phyloP scores from a whole-genome alignment of 805 yeast species.

The Monosporozyma siamensis region DNA sequence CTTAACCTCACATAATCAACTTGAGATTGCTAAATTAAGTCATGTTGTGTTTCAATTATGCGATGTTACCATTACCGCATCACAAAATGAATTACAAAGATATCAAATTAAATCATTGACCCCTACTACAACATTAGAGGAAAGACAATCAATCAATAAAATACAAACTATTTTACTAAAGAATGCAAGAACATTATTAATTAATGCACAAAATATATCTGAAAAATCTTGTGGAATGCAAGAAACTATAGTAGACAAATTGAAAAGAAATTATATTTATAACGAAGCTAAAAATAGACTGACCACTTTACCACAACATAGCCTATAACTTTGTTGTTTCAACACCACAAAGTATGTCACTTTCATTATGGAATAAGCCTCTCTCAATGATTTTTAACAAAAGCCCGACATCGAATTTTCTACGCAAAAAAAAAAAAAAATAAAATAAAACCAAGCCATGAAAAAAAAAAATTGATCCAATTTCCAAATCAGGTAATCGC shows the following conservation, averaged over 20 bases:
- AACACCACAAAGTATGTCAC: background rate
- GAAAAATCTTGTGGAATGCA: slow-evolving; percentile 24
- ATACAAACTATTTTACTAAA: slow-evolving; percentile 15
- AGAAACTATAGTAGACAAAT: slow-evolving; percentile 24
- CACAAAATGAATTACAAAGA: slow-evolving; percentile 23
- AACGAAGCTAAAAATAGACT: slow-evolving; percentile 18
- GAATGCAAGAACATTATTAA: slow-evolving; percentile 18
- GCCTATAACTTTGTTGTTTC: background rate
- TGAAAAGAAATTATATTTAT: slow-evolving; percentile 24
- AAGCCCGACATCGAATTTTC: too few relatives aligned
- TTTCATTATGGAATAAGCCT: background rate
- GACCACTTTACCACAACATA: background rate
- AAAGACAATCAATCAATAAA: slow-evolving; percentile 1
- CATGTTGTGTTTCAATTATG: slow-evolving; percentile 21
- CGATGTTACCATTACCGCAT: slow-evolving; percentile 15
- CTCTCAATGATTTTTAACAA: too few relatives aligned
- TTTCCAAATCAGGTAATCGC: background rate
- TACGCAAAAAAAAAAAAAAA: too few relatives aligned
- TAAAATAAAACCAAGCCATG: slow-evolving; percentile 5
- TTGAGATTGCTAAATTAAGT: slow-evolving; percentile 16
- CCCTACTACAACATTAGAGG: background rate
- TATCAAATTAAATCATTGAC: slow-evolving; percentile 8
- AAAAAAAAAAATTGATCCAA: background rate
- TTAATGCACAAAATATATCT: slow-evolving; percentile 20
- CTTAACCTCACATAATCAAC: slow-evolving; percentile 5